Conservation (phyloP, 495 filamentous ascomycete species). For the Annulohypoxylon stygium region DNA sequence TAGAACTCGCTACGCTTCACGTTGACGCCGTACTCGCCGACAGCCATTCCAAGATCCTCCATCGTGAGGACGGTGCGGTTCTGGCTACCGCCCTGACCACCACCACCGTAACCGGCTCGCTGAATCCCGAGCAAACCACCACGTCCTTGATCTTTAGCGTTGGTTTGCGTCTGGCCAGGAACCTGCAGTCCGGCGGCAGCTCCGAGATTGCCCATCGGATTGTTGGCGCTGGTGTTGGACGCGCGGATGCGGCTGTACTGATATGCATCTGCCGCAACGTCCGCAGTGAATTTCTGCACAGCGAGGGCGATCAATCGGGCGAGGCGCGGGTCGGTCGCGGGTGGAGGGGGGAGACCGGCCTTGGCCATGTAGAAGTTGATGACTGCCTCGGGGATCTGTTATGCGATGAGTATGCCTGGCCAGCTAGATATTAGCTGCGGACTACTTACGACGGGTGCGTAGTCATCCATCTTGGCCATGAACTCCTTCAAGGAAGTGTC, state of each 20-base stretch:
- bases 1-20: constrained; percentile 98
- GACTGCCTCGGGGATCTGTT: constrained; percentile 95
- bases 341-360: constrained; percentile 90
- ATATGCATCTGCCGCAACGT: constrained; percentile 97
- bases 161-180: constrained; percentile 69
- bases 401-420: constrained; percentile 20
- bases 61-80: constrained; percentile 96
- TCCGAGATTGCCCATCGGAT: constrained; percentile 87
- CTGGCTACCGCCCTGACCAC: constrained; percentile 89
- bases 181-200: constrained; percentile 79
- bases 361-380: constrained; percentile 98
- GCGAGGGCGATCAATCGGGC: constrained; percentile 94
- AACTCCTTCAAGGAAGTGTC: constrained; percentile 93
- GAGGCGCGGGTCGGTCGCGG: constrained; percentile 85
- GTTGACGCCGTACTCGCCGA: constrained; percentile 96
- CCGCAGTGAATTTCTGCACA: constrained; percentile 97
- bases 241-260: constrained; percentile 95
- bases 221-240: constrained; percentile 86
- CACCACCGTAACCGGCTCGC: constrained; percentile 91
- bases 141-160: constrained; percentile 68
- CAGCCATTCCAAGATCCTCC: constrained; percentile 98
- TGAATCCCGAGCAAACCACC: constrained; percentile 85
- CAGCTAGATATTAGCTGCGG: background rate
- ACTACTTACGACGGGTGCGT: constrained; percentile 88
- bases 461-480: constrained; percentile 95